A percentile compares a stretch with the other conserved stretches of the same genome.
Conservation (phyloP, 148 eudicot genomes). For the Vaccinium vitisidaea region DNA sequence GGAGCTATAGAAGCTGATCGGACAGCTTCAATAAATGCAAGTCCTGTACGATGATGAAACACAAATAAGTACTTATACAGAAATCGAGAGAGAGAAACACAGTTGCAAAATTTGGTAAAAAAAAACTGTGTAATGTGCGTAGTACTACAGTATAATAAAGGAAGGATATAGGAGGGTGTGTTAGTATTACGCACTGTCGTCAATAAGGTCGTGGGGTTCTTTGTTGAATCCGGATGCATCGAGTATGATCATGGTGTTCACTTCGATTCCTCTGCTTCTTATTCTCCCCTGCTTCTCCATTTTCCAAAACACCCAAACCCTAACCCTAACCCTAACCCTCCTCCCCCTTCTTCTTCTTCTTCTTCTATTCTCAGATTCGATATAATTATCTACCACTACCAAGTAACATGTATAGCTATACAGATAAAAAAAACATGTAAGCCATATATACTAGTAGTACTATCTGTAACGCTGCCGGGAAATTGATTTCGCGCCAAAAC, state of each 20-base stretch:
- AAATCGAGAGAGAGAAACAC: slow-evolving; percentile 11
- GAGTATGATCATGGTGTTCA: slow-evolving; percentile 72
- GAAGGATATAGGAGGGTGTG: too few relatives aligned
- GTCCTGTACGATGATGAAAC: slow-evolving; percentile 29
- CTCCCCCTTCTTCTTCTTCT: not conserved
- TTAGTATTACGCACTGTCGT: slow-evolving; percentile 37
- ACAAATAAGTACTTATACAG: not conserved
- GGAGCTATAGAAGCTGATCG: slow-evolving; percentile 66
- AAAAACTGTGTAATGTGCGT: not conserved
- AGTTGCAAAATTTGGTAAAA: not conserved
- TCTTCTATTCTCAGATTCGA: not conserved
- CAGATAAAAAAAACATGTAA: too few relatives aligned
- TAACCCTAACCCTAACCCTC: slow-evolving; percentile 1
- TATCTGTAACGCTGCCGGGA: too few relatives aligned
- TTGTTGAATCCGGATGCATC: slow-evolving; percentile 55
- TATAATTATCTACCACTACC: not conserved
- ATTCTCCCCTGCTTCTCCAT: slow-evolving; percentile 28
- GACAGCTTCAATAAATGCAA: slow-evolving; percentile 79
- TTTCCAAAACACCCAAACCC: not conserved
- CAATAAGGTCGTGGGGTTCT: slow-evolving; percentile 36
- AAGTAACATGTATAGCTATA: too few relatives aligned
- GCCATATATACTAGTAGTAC: too few relatives aligned
- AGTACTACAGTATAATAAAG: not conserved
- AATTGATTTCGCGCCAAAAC: too few relatives aligned
- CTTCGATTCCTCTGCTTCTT: slow-evolving; percentile 53